These are phyloP conservation scores for Mortierella sp. DNA, from an alignment of 371 early-diverging fungal species.

Conservation along the genomic window DNA sequence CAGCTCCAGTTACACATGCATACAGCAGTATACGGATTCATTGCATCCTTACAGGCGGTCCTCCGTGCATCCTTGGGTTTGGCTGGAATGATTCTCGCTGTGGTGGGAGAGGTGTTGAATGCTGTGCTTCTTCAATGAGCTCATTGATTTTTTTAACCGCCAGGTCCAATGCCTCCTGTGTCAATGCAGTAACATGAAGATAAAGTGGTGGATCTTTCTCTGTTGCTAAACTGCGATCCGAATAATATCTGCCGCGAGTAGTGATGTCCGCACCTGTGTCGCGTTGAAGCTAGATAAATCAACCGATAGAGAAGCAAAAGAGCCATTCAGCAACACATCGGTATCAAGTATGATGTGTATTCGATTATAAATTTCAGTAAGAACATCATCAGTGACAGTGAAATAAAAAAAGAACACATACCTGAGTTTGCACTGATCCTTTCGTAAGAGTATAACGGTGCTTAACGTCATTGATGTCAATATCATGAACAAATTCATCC, in stretches of 20 bases:
- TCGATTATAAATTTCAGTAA: background rate
- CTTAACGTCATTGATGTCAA: slow-evolving; percentile 86
- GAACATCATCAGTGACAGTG: background rate
- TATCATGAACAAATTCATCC: slow-evolving; percentile 68
- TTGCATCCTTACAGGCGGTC: slow-evolving; percentile 28
- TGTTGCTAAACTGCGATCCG: slow-evolving; percentile 77
- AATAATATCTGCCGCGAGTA: slow-evolving; percentile 87
- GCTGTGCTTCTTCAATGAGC: slow-evolving; percentile 70
- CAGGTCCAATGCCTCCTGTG: slow-evolving; percentile 75
- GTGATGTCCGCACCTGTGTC: slow-evolving; percentile 87
- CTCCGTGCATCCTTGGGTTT: slow-evolving; percentile 22
- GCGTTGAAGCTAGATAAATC: slow-evolving; percentile 64
- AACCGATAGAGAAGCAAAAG: background rate
- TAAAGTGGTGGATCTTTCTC: slow-evolving; percentile 84
- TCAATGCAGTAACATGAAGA: slow-evolving; percentile 78
- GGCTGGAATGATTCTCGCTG: slow-evolving; percentile 48
- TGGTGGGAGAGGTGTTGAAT: slow-evolving; percentile 41
- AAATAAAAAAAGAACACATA: slow-evolving; percentile 13
- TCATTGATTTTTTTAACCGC: slow-evolving; percentile 81
- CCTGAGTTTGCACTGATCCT: slow-evolving; percentile 77
- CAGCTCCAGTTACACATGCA: background rate
- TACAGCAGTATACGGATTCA: background rate
- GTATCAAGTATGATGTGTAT: too few relatives aligned
- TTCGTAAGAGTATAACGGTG: slow-evolving; percentile 87
- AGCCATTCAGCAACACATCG: too few relatives aligned